A percentile compares a stretch with the other conserved stretches of the same genome.
phyloP scores from a whole-genome alignment of 257 asterid species.

The Solanum arcanum region DNA sequence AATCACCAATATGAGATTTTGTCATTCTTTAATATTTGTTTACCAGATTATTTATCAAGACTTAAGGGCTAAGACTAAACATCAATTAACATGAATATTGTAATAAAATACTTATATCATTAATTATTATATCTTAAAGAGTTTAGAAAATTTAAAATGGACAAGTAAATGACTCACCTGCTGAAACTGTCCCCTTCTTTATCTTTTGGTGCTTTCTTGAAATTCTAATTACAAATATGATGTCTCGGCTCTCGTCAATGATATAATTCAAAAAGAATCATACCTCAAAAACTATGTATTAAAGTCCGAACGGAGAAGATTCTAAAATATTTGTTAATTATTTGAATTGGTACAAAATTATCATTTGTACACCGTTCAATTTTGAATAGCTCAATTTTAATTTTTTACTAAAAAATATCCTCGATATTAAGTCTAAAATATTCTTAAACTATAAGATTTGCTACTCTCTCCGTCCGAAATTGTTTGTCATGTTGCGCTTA shows the following conservation, averaged over 20 bases:
- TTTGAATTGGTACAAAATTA: too few relatives aligned
- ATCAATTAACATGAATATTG: neutral
- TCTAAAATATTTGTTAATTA: too few relatives aligned
- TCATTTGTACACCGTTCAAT: too few relatives aligned
- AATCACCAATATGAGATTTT: too few relatives aligned
- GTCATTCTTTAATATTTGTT: too few relatives aligned
- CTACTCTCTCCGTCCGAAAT: rapidly evolving
- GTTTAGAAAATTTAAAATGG: neutral
- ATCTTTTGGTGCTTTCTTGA: neutral
- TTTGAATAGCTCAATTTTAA: rapidly evolving
- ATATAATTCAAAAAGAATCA: neutral
- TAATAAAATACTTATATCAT: too few relatives aligned
- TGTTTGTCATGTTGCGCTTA: too few relatives aligned
- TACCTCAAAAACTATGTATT: neutral
- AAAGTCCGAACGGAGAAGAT: neutral
- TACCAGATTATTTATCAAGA: too few relatives aligned
- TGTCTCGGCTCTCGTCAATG: neutral
- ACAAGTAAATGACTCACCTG: neutral
- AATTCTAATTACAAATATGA: neutral
- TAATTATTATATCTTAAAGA: neutral
- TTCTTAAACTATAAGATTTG: too few relatives aligned
- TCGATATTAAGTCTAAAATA: too few relatives aligned
- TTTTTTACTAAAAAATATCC: too few relatives aligned
- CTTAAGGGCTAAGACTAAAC: neutral
- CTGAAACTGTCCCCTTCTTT: neutral